Evolutionary conservation across 805 yeast genomes (phyloP), one percentile per base, ranked within the genome.

Genomic region (Wickerhamomyces hampshirensis): DNA sequence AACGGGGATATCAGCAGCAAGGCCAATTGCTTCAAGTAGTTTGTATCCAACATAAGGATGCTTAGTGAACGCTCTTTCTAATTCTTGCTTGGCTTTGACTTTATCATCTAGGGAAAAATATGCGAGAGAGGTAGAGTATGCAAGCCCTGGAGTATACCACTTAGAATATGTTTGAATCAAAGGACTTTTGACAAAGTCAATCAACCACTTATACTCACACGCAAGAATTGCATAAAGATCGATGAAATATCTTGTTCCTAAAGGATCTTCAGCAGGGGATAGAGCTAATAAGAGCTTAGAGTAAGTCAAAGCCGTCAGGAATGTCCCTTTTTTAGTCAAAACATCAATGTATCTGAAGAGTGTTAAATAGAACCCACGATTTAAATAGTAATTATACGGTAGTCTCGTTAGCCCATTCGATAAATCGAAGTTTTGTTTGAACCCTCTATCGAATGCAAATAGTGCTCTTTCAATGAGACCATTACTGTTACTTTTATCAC

Each of bases 181-280:
- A 1, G 84, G 73, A 2, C 84, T 75, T 10, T 72, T 61, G 2
- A 69, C 69, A 23, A 85, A 59, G 14, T 75, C 72, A 10, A 78
- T 65, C 46, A 87, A 53, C 56, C 75, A 86, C 39, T 74, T 65
- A 51, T 70, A 76, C 42, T 85, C 85, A 23, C 71, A 78, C 26
- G 84, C 66, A 59, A 76, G 62, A 4, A 84, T 62, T 4, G 91
- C 80, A 52, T 84, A 87, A 51, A 73, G 79, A 55, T 88, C 96
- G 47, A 88, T 77, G 56, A 86, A 84, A 51, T 81, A 80, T 44
- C 95, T 69, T 10, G 82, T 87, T 16, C 95, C 95, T 35, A 80
- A 63, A 2, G 95, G 95, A 62, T 88, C 96, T 38, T 81, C 84
- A 2, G 77, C 69, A 1, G 95, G 95, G 24, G 75, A 67, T 21